Percentiles rank a stretch among this genome's conserved stretches.
Evolutionary conservation across 2,329 filamentous ascomycete genomes (phyloP).

Genomic region (Diaporthe ampelina): DNA sequence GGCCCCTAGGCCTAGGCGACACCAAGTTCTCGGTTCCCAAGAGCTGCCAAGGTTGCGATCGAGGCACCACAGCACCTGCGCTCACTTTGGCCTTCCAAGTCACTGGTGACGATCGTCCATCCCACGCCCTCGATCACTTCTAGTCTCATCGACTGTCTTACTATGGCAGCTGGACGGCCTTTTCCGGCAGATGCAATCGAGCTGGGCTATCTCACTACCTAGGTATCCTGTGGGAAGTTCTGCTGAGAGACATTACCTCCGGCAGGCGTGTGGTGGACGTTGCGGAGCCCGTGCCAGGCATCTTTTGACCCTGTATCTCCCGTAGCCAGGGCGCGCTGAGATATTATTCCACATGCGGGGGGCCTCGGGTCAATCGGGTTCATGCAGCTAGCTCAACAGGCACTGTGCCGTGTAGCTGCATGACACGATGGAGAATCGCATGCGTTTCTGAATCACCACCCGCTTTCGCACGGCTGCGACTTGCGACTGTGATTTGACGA

Average conservation of each 20-base stretch:
- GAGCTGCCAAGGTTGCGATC: neutral
- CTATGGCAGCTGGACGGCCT: neutral
- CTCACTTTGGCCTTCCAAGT: neutral
- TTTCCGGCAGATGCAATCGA: constrained; percentile 6
- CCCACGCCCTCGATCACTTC: neutral
- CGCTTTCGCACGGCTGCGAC: constrained; percentile 12
- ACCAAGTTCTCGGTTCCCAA: neutral
- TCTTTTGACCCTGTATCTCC: neutral
- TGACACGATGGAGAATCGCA: constrained; percentile 23
- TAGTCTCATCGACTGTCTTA: neutral
- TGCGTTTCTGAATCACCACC: constrained; percentile 30
- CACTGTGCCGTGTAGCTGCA: constrained; percentile 32
- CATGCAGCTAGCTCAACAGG: constrained; percentile 17
- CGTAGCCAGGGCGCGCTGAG: neutral
- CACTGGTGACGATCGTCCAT: neutral
- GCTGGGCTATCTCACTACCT: neutral
- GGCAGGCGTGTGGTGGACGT: neutral
- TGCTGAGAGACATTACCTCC: neutral
- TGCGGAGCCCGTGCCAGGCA: too few relatives aligned
- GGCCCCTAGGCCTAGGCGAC: neutral
- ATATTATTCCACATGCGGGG: constrained; percentile 31
- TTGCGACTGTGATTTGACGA: constrained; percentile 31
- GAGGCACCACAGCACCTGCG: neutral
- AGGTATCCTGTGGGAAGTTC: too few relatives aligned
- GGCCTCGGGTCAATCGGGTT: constrained; percentile 7